Base-by-base conservation (phyloP, 2,329 filamentous ascomycete genomes). In the Pseudogymnoascus sp. region DNA sequence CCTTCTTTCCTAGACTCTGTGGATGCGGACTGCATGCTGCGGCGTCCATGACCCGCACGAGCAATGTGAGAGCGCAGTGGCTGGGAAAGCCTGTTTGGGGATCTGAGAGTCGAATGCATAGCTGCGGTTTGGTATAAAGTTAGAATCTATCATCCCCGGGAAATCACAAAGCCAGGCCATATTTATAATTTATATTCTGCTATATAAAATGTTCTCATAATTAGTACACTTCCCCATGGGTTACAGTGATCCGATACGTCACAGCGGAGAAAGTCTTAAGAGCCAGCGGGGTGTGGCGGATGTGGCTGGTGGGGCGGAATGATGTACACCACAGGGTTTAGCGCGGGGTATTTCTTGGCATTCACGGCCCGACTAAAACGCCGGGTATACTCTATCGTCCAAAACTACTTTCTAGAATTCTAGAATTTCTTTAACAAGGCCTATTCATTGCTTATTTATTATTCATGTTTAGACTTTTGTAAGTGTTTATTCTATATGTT, bases 1-100 rank as follows among this genome's bases (percentile, higher is more conserved):
- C 85, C 85, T 66, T 84, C 82, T 39, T 80, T 78, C 67, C 59
- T 64, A 12, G 58, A 33, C 1, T 55, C 49, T 11, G 49, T 55
- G 6, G 49, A 14, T 14, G 49, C 49, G 33, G 49, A 55, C 16
- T 55, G 49, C 49, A 55, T 55, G 5, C 29, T n/a, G 4, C 49
- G 29, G 10, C 29, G 33, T 55, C 49, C 49, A 45, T 45, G 16
- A 26, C 41, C 21, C 6, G 29, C 49, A 14, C 49, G 49, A 11
- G 49, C 5, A 55, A 55, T 55, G 5, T 33, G 29, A 55, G 49
- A 55, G 33, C 49, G 16, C 49, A 55, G 4, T 6, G 49, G 49
- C 26, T 55, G 49, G 6, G 10, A 55, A 10, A 55, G 49, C 49
- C 49, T 55, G 21, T 55, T 55, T 33, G 49, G 49, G 29, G 29